These are phyloP conservation scores for Bruguiera parviflora DNA, from an alignment of 345 rosid genomes.

Conservation along the genomic window DNA sequence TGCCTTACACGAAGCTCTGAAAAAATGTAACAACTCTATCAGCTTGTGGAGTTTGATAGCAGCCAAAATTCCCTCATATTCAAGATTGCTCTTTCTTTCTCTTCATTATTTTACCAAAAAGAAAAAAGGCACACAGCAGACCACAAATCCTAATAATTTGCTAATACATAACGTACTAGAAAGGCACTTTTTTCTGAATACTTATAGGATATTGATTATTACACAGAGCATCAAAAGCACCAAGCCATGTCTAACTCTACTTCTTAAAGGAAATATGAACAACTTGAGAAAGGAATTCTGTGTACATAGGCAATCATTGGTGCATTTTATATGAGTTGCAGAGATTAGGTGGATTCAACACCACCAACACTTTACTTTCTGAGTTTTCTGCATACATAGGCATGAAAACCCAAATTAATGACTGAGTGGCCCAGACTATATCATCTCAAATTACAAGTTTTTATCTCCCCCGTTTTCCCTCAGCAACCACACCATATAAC, in stretches of 20 bases:
- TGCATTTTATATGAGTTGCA: too few relatives aligned
- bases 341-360: too few relatives aligned
- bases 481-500: background rate
- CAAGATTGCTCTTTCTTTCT: too few relatives aligned
- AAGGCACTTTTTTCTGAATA: background rate
- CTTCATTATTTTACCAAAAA: too few relatives aligned
- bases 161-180: background rate
- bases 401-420: background rate
- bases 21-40: slow-evolving; percentile 9
- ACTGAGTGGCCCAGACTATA: background rate
- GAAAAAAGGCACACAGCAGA: background rate
- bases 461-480: background rate
- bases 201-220: background rate
- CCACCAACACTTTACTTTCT: too few relatives aligned
- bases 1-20: slow-evolving; percentile 63
- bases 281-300: background rate
- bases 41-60: background rate
- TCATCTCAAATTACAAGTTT: background rate
- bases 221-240: background rate
- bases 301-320: background rate
- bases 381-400: background rate
- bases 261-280: background rate
- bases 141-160: background rate
- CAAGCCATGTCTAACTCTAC: background rate
- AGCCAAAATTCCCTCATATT: background rate